These are phyloP conservation scores for Solanum paucissectum DNA, from an alignment of 257 asterid genomes.

Conservation along the genomic window DNA sequence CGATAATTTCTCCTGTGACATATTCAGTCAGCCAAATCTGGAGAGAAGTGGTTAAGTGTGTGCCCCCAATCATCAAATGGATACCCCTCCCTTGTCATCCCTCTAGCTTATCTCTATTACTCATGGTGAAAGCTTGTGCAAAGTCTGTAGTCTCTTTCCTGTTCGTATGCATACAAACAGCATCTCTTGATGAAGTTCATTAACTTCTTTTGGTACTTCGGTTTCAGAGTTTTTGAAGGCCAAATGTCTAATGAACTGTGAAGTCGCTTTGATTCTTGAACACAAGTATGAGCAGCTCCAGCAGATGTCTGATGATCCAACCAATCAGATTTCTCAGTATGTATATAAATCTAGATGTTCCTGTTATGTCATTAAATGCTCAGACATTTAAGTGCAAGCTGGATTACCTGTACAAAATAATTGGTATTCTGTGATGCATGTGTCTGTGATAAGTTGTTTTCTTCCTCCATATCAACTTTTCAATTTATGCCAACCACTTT, in stretches of 20 bases:
- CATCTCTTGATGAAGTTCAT: not conserved
- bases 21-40: not conserved
- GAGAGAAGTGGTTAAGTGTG: not conserved
- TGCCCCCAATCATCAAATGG: not conserved
- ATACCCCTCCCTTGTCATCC: not conserved
- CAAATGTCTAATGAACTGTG: conserved; percentile 91
- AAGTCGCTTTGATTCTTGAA: conserved; percentile 87
- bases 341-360: conserved; percentile 9
- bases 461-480: not conserved
- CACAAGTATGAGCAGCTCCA: conserved; percentile 92
- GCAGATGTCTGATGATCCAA: conserved; percentile 83
- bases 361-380: not conserved
- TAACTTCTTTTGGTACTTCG: not conserved
- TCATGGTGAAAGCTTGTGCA: not conserved
- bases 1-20: not conserved
- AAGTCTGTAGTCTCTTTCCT: not conserved
- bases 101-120: not conserved
- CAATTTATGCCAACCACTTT: not conserved
- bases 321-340: conserved; percentile 89
- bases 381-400: not conserved
- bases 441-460: not conserved
- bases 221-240: conserved; percentile 75
- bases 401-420: not conserved
- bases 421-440: not conserved
- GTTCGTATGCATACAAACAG: not conserved